Percentiles rank a stretch among this genome's conserved stretches.
Evolutionary conservation across 164 flowering plant species (phyloP).

Genomic region (Cinnamomum micranthum): DNA sequence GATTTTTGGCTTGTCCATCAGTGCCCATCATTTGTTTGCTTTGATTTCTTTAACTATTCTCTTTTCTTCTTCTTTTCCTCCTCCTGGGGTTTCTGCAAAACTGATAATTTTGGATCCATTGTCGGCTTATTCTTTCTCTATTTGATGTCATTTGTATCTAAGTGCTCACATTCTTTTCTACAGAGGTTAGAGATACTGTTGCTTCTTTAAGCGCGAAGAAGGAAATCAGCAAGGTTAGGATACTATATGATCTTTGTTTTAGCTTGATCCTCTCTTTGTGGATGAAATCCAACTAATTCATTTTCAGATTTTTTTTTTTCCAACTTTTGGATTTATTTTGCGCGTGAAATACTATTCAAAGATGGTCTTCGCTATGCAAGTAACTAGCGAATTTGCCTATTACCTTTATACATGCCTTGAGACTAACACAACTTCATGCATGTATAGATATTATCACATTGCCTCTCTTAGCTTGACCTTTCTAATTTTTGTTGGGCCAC

Average conservation of each 20-base stretch:
- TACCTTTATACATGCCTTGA: no score
- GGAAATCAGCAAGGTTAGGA: constrained; percentile 55
- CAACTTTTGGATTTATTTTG: no score
- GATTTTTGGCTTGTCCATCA: no score
- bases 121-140: neutral
- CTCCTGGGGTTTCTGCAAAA: no score
- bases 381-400: no score
- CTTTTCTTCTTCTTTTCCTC: neutral
- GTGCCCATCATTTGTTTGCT: no score
- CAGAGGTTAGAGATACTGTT: constrained; percentile 58
- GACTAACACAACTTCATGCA: no score
- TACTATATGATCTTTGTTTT: neutral
- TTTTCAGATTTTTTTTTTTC: no score
- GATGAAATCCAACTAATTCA: neutral
- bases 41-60: neutral
- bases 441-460: neutral
- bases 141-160: neutral
- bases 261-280: neutral
- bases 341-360: no score
- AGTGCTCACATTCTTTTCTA: neutral
- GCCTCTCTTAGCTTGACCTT: neutral
- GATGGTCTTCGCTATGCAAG: no score
- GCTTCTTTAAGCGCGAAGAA: constrained; percentile 46
- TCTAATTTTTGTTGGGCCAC: neutral
- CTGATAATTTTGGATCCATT: neutral